Percentiles rank a stretch among this genome's conserved stretches.
These are phyloP conservation scores for Trichomonas tenax DNA, from an alignment of 208 protist genomes.

Conservation along the genomic window DNA sequence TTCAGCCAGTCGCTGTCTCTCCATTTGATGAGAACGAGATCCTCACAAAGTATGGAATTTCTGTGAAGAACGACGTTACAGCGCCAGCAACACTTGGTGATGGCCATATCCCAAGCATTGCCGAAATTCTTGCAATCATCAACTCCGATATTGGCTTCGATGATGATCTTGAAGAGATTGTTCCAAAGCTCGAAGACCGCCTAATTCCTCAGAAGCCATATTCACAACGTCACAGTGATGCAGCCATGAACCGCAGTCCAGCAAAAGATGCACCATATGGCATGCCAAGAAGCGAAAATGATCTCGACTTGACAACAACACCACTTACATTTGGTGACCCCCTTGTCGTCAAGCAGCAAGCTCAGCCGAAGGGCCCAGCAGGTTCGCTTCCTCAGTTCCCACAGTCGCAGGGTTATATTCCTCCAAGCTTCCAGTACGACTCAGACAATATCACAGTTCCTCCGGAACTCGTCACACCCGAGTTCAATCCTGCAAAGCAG, in stretches of 20 bases:
- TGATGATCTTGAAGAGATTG: background rate
- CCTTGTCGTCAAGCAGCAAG: background rate
- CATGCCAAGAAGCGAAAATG: background rate
- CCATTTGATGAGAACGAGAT: background rate
- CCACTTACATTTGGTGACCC: background rate
- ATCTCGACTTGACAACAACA: background rate
- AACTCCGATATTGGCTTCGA: background rate
- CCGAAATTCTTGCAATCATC: background rate
- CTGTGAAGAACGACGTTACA: background rate
- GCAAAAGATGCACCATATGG: background rate
- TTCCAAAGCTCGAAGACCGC: background rate
- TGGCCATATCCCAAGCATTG: background rate
- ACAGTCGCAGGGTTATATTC: background rate
- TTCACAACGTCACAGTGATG: background rate
- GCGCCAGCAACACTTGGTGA: background rate
- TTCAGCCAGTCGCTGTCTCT: background rate
- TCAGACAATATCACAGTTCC: background rate
- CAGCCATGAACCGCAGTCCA: background rate
- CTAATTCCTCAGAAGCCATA: background rate
- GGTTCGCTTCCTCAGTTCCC: background rate
- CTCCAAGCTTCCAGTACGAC: too few relatives aligned
- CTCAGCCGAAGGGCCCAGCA: too few relatives aligned
- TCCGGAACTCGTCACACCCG: background rate
- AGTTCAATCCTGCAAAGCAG: background rate
- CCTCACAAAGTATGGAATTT: background rate